Conservation (phyloP, 2,329 filamentous ascomycete genomes). For the Apiospora hydei region DNA sequence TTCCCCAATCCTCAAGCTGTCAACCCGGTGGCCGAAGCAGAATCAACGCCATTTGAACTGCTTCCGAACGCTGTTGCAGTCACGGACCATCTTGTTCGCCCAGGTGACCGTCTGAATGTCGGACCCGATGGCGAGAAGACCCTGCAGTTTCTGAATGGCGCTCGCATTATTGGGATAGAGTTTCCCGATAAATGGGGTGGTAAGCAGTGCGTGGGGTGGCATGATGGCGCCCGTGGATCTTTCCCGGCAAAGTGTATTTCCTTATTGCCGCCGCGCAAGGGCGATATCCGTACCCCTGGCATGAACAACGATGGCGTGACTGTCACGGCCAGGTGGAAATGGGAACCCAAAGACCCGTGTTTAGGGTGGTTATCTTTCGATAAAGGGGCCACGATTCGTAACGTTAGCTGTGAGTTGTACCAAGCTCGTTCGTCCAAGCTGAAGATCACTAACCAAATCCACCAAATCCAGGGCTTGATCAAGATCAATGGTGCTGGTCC, state of each 20-base stretch:
- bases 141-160: constrained; percentile 47
- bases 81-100: constrained; percentile 45
- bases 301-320: constrained; percentile 33
- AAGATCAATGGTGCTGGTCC: constrained; percentile 64
- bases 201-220: constrained; percentile 46
- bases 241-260: constrained; percentile 40
- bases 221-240: constrained; percentile 39
- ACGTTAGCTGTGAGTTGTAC: constrained; percentile 54
- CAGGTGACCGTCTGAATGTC: constrained; percentile 43
- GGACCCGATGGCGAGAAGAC: constrained; percentile 43
- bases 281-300: constrained; percentile 34
- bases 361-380: constrained; percentile 48
- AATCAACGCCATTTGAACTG: constrained; percentile 33
- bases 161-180: constrained; percentile 42
- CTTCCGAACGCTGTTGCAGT: constrained; percentile 45
- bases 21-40: constrained; percentile 38
- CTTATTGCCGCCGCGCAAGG: constrained; percentile 37
- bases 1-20: constrained; percentile 42
- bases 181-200: constrained; percentile 45
- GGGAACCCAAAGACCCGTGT: constrained; percentile 37
- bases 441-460: not conserved
- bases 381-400: constrained; percentile 58
- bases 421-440: not conserved
- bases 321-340: constrained; percentile 44
- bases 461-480: constrained; percentile 47